Percentiles rank a stretch among this genome's conserved stretches.
Conservation (phyloP, 2,329 filamentous ascomycete genomes). For the Mollisia scopiformis region DNA sequence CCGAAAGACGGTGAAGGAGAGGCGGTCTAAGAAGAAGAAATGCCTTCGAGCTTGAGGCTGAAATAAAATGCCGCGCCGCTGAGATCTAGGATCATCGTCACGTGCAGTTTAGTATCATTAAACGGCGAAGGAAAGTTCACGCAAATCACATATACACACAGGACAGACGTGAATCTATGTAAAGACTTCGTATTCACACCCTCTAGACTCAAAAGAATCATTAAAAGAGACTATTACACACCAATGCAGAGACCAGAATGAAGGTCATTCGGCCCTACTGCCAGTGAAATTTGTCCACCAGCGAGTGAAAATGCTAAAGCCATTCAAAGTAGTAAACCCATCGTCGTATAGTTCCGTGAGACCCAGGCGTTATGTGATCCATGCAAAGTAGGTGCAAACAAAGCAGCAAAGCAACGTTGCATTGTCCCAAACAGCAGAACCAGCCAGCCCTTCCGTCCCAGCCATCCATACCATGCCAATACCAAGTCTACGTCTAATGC, state of each 20-base stretch:
- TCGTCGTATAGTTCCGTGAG: neutral
- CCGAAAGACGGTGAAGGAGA: neutral
- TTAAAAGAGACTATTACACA: conserved; percentile 18
- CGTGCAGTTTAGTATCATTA: neutral
- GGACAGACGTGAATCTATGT: neutral
- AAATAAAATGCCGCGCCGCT: neutral
- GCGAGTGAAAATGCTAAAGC: conserved; percentile 11
- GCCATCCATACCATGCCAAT: neutral
- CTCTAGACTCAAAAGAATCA: conserved; percentile 4
- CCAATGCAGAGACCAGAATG: conserved; percentile 11
- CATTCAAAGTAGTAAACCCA: neutral
- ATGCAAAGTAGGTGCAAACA: conserved; percentile 2
- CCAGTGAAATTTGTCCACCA: neutral
- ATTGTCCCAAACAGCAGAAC: conserved; percentile 11
- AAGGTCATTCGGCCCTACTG: neutral
- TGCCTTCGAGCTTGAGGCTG: neutral
- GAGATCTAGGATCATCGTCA: neutral
- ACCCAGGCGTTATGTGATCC: conserved; percentile 1
- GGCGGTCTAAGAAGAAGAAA: neutral
- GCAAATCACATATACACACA: neutral
- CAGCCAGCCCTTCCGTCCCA: conserved; percentile 6
- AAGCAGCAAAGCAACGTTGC: no score
- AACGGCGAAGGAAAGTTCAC: neutral
- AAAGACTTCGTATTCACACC: neutral
- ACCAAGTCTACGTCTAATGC: conserved; percentile 51